Conservation (phyloP, 352 stramenopile genomes). For the Phytophthora pluvialis region DNA sequence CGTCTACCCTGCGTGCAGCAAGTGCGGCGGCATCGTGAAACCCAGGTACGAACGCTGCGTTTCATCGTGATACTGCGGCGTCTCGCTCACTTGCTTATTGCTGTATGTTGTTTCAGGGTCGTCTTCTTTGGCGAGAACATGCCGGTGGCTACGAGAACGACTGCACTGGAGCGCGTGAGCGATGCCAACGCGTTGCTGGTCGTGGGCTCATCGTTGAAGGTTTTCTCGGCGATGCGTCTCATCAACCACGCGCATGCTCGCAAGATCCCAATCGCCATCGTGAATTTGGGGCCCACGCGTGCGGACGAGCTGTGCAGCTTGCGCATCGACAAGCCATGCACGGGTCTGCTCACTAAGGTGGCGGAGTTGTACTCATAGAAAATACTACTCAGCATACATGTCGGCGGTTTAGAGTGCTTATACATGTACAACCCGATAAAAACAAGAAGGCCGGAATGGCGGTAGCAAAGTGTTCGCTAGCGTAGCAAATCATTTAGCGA, state of each 20-base stretch:
- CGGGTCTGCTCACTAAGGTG: slow-evolving; percentile 53
- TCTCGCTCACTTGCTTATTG: slow-evolving; percentile 1
- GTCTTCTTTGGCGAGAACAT: slow-evolving; percentile 98
- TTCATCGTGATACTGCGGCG: background rate
- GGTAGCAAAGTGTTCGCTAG: slow-evolving; percentile 20
- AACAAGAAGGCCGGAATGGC: slow-evolving; percentile 11
- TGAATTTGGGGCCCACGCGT: slow-evolving; percentile 90
- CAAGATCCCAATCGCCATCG: slow-evolving; percentile 80
- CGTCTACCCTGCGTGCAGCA: slow-evolving; percentile 68
- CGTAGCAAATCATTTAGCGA: slow-evolving; percentile 26
- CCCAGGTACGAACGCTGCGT: slow-evolving; percentile 49
- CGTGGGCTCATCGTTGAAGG: slow-evolving; percentile 94
- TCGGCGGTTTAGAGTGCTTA: background rate
- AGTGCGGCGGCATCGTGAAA: slow-evolving; percentile 85
- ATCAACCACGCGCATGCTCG: slow-evolving; percentile 74
- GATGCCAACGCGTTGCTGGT: slow-evolving; percentile 91
- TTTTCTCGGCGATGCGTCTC: slow-evolving; percentile 95
- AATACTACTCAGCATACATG: background rate
- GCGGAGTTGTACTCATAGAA: slow-evolving; percentile 37
- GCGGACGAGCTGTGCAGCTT: slow-evolving; percentile 81
- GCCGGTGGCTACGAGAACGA: slow-evolving; percentile 73
- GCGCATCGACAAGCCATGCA: slow-evolving; percentile 74
- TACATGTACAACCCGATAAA: slow-evolving; percentile 13
- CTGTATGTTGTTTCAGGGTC: slow-evolving; percentile 57
- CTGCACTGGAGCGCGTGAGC: slow-evolving; percentile 74